Conservation (phyloP, 768 basidiomycete species). For the Saitozyma sp. region DNA sequence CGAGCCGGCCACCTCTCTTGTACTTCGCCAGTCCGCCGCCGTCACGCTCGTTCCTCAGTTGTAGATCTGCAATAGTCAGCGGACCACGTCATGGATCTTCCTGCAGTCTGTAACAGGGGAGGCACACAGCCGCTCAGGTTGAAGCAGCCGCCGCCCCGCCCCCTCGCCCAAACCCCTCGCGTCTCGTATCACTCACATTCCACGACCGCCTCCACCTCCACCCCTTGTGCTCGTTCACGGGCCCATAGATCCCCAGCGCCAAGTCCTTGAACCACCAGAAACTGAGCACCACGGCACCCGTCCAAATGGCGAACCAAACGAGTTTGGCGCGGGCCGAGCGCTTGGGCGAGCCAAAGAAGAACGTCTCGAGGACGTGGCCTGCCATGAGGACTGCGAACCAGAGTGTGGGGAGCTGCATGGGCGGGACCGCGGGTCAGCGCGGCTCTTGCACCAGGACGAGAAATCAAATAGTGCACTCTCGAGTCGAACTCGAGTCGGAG, state of each 20-base stretch:
- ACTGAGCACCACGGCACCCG: slow-evolving; percentile 64
- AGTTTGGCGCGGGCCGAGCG: slow-evolving; percentile 62
- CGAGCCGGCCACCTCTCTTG: no score
- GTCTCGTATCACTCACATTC: slow-evolving; percentile 40
- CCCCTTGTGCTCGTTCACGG: slow-evolving; percentile 75
- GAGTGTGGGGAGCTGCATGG: slow-evolving; percentile 78
- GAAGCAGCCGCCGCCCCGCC: no score
- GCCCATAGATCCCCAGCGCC: slow-evolving; percentile 89
- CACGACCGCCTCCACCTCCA: slow-evolving; percentile 70
- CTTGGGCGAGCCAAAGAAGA: slow-evolving; percentile 70
- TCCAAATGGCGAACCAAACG: slow-evolving; percentile 68
- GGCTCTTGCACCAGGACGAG: background rate
- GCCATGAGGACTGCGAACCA: slow-evolving; percentile 94
- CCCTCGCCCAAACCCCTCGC: background rate
- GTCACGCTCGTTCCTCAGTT: slow-evolving; percentile 7
- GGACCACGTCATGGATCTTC: background rate
- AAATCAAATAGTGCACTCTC: background rate
- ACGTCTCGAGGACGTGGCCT: slow-evolving; percentile 87
- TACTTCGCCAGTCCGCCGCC: no score
- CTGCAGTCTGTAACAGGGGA: background rate
- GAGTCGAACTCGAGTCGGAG: no score
- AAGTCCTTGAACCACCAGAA: slow-evolving; percentile 96
- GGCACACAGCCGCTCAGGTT: no score
- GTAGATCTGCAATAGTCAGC: slow-evolving; percentile 22
- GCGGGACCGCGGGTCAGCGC: slow-evolving; percentile 3